Percentiles rank a stretch among this genome's conserved stretches.
Evolutionary conservation across 1,139 yeast genomes (phyloP).

Genomic region (Debaryomyces coudertii): DNA sequence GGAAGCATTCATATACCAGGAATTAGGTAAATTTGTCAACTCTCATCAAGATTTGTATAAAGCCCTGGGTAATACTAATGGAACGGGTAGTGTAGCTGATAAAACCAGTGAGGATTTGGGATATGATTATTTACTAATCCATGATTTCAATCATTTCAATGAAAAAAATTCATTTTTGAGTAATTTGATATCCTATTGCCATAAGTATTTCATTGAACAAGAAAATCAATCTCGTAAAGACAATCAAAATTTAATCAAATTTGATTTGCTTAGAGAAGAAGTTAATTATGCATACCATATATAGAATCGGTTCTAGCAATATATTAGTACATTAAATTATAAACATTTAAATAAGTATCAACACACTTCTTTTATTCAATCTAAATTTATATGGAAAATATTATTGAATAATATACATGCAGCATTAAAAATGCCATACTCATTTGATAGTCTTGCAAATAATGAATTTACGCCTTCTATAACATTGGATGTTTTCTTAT

Average conservation of each 20-base stretch:
- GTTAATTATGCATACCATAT: slow-evolving; percentile 16
- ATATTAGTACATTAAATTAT: slow-evolving; percentile 1
- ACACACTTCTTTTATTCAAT: neutral
- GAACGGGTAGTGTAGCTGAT: slow-evolving; percentile 10
- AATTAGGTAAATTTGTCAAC: slow-evolving; percentile 29
- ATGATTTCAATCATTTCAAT: slow-evolving; percentile 40
- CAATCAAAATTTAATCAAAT: slow-evolving; percentile 10
- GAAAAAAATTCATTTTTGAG: slow-evolving; percentile 35
- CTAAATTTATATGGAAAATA: slow-evolving; percentile 21
- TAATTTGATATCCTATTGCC: slow-evolving; percentile 31
- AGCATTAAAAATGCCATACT: slow-evolving; percentile 32
- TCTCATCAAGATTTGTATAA: slow-evolving; percentile 5
- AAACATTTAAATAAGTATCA: neutral
- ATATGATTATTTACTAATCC: slow-evolving; percentile 33
- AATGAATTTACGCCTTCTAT: slow-evolving; percentile 16
- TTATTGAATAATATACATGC: slow-evolving; percentile 27
- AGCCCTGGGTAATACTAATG: slow-evolving; percentile 11
- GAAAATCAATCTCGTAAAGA: slow-evolving; percentile 1
- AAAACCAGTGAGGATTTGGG: slow-evolving; percentile 17
- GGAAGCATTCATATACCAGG: slow-evolving; percentile 39
- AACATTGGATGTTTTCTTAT: neutral
- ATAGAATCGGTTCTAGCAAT: neutral
- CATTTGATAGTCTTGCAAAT: slow-evolving; percentile 25
- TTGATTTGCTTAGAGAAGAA: slow-evolving; percentile 33
- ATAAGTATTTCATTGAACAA: slow-evolving; percentile 21